These are phyloP conservation scores for Pichia sp. DNA, from an alignment of 1,139 yeast species.

Conservation along the genomic window DNA sequence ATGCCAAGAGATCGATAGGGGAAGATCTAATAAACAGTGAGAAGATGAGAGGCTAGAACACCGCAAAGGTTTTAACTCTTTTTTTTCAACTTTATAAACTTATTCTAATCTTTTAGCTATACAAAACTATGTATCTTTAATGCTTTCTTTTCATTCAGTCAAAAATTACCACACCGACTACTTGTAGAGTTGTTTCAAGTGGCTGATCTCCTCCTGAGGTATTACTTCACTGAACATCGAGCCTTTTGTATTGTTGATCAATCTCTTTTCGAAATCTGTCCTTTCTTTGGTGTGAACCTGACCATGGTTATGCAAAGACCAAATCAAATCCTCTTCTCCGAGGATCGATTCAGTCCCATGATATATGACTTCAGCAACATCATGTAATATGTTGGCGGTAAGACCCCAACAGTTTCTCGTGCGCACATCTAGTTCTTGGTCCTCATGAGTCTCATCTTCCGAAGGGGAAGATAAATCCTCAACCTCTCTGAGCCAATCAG, in stretches of 20 bases:
- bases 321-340: constrained; percentile 67
- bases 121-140: neutral
- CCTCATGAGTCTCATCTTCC: constrained; percentile 39
- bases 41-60: constrained; percentile 57
- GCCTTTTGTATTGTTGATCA: constrained; percentile 37
- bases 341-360: constrained; percentile 36
- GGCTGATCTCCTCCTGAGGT: constrained; percentile 42
- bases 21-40: constrained; percentile 69
- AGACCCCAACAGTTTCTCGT: constrained; percentile 83
- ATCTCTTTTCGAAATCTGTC: constrained; percentile 40
- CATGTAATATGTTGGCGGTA: constrained; percentile 81
- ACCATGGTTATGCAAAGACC: constrained; percentile 47
- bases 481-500: constrained; percentile 58
- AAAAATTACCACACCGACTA: neutral
- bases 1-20: constrained; percentile 70
- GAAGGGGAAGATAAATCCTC: constrained; percentile 57
- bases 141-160: neutral
- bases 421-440: constrained; percentile 33
- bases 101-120: neutral
- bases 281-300: constrained; percentile 38
- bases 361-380: constrained; percentile 59
- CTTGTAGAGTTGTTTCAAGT: constrained; percentile 40
- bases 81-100: neutral
- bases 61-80: neutral
- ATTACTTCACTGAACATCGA: constrained; percentile 50